These are phyloP conservation scores for Naganishia vaughanmartiniae DNA, from an alignment of 768 basidiomycete genomes.

Conservation along the genomic window DNA sequence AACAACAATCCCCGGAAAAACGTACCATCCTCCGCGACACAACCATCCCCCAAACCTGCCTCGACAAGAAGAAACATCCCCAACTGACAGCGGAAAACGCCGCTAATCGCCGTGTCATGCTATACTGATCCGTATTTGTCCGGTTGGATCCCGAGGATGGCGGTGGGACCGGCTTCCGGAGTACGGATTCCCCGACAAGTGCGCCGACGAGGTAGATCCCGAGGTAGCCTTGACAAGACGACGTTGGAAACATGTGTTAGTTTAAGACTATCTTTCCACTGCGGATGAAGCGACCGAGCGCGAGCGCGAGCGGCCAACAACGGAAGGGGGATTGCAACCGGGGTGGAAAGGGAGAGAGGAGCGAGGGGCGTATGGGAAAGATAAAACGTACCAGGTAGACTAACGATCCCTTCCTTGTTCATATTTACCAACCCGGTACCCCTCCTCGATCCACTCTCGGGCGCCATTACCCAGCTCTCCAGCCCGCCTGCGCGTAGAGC, in stretches of 20 bases:
- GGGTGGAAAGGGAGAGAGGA: too few relatives aligned
- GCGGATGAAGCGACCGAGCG: background rate
- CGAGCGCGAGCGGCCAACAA: too few relatives aligned
- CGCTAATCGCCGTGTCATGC: constrained; percentile 12
- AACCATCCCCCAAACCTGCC: constrained; percentile 44
- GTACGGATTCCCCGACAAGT: constrained; percentile 77
- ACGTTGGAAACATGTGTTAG: background rate
- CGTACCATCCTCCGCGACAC: constrained; percentile 67
- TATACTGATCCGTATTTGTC: background rate
- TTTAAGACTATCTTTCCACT: background rate
- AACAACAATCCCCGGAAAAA: constrained; percentile 28
- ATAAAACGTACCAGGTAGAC: constrained; percentile 62
- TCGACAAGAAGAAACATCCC: constrained; percentile 56
- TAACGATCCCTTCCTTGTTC: constrained; percentile 91
- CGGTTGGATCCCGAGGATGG: background rate
- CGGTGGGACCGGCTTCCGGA: too few relatives aligned
- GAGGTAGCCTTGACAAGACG: constrained; percentile 66
- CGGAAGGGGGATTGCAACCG: too few relatives aligned
- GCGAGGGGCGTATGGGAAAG: too few relatives aligned
- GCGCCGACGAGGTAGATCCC: constrained; percentile 84
- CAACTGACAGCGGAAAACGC: constrained; percentile 75
- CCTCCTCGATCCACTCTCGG: constrained; percentile 52
- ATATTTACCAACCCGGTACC: constrained; percentile 64
- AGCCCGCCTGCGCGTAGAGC: constrained; percentile 50
- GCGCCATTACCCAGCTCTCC: constrained; percentile 64